Base-by-base conservation (phyloP, 2,329 filamentous ascomycete genomes). In the Aspergillus caelatus region DNA sequence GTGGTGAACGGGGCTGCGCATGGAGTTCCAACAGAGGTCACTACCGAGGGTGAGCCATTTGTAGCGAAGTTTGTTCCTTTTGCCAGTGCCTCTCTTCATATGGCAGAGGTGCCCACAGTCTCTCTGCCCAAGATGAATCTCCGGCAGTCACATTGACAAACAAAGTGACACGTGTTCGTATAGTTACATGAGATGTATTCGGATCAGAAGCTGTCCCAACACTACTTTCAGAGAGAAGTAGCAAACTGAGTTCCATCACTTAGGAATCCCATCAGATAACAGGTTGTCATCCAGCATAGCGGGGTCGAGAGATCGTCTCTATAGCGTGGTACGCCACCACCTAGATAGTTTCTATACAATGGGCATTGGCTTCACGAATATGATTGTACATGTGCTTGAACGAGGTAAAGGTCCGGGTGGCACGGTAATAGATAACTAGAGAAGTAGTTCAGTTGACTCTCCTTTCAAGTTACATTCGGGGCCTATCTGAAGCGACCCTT, bases 71-170 rank as follows among this genome's bases (percentile, higher is more conserved):
- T 84, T 21, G 74, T 79, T 14, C 82, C 82, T n/a, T 83, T 80
- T 70, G 82, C 80, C 2, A 78, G 78, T 45, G 78, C 81, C 16
- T 82, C 81, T 68, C 67, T 84, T 62, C 81, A 82, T 63, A 82
- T 84, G 70, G 79, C 78, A 12, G 78, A 82, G 61, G 72, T 82
- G 39, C 79, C 80, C 0, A 56, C 64, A 3, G 46, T 63, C 21
- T n/a, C 21, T 36, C 26, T 63, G 32, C n/a, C 26, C 7, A 72
- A 34, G 12, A 28, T 54, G 60, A 23, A 41, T 26, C 7, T 72
- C 66, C 53, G 23, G 23, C 3, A 9, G 4, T 50, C 46, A 23
- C n/a, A 4, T 12, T 46, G n/a, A 46, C n/a, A 23, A 46, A 23
- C n/a, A 46, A 21, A 10, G n/a, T 11, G 21, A 3, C n/a, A 23